Base-by-base conservation (phyloP, 1,139 yeast genomes). In the Arxiozyma bovina region DNA sequence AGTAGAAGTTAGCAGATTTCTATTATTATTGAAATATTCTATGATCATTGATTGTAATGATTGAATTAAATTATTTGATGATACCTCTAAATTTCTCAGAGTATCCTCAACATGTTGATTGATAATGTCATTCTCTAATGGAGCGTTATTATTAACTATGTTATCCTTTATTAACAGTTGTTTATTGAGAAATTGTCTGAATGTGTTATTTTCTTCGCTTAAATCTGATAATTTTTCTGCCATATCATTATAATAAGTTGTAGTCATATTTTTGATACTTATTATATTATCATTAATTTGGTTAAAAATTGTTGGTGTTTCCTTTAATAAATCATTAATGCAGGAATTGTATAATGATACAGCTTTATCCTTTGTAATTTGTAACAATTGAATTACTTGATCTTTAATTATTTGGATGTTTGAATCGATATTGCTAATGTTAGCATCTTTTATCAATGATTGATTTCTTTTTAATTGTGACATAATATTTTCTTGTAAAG, bases 181-280 rank as follows among this genome's bases (percentile, higher is more conserved):
- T 21, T 68, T 70, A 45, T 66, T 62, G 12, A 73, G 56, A 30
- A 64, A 66, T 17, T 64, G 63, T 51, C 66, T 71, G 47, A 73
- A 61, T 45, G 68, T 67, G 52, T 70, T 71, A 54, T 71, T 65
- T 34, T 68, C 71, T 45, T 67, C 69, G 45, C 68, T 65, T 4
- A 68, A 62, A 53, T 65, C 64, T 23, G 64, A 63, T 44, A 70
- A 54, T 38, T 60, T 62, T 42, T 62, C 62, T 1, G 63, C 58
- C 38, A 70, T 50, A 15, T 59, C 53, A 18, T 55, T 55, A 42
- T 63, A 60, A 51, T 64, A 62, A 12, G 55, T 45, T 18, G 53
- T 55, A 8, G 58, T 57, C 45, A 58, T 45, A 1, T 42, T 43
- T 11, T 57, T 56, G 12, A 61, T 57, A 38, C 54, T 55, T 4